Base-by-base conservation (phyloP, 1,139 yeast species). In the Lodderomyces metapsilosis region DNA sequence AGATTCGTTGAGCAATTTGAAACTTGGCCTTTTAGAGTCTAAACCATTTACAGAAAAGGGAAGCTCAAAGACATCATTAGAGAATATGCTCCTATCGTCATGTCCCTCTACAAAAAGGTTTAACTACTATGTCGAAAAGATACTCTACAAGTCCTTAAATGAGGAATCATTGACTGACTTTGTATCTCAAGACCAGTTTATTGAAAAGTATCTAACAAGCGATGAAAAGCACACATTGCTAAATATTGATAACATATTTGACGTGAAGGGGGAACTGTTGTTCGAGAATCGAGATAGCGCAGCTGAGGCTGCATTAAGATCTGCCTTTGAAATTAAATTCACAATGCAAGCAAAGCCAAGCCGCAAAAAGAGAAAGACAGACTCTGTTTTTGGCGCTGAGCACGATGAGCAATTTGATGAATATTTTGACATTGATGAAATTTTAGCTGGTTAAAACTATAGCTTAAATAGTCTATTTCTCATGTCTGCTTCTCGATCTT, bases 401-500 rank as follows among this genome's bases (percentile, higher is more conserved):
- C 5, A 11, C 6, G 35, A 28, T 8, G 46, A 50, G 2, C 57
- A 49, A 7, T 62, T 63, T 40, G 69, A 55, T 15, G 62, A 58
- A 20, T 59, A 55, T 27, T 62, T 69, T 17, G 74, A 70, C 48
- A 52, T 71, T 21, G 68, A 66, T 20, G 63, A 61, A 35, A 46
- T 62, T 21, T 49, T 56, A 35, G 42, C 39, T n/a, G 40, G 35
- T 25, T 45, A 42, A n/a, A 3, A 18, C 12, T 20, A 41, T 13
- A 41, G 57, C 50, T 69, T 72, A 51, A 72, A 72, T 23, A 72
- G 58, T 41, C 62, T 59, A 51, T 72, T 72, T 41, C 61, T 57
- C 48, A 64, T 53, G 49, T 72, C 78, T 38, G 49, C 68, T 45
- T 68, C 73, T 42, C 78, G 56, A 50, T 72, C 77, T 51, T 71